A percentile compares a stretch with the other conserved stretches of the same genome.
These are phyloP conservation scores for Prunus davidiana DNA, from an alignment of 306 rosid genomes.

Conservation along the genomic window DNA sequence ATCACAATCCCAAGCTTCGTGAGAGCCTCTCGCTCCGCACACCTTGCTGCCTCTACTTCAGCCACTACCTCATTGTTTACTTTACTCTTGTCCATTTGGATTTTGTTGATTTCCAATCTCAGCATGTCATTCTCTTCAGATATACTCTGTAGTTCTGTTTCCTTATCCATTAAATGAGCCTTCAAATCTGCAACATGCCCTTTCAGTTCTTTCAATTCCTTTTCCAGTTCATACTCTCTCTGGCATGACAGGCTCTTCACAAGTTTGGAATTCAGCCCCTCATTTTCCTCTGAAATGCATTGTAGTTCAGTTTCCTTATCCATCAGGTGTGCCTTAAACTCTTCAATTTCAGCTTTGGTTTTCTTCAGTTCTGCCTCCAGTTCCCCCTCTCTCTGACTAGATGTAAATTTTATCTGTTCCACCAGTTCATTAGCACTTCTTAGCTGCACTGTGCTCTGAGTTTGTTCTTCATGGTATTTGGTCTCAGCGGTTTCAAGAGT, in stretches of 20 bases:
- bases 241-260: conserved; percentile 36
- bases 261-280: conserved; percentile 55
- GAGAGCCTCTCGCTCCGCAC: conserved; percentile 55
- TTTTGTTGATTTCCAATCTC: conserved; percentile 53
- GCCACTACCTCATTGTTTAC: conserved; percentile 39
- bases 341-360: conserved; percentile 58
- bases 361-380: conserved; percentile 51
- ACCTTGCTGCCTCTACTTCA: conserved; percentile 55
- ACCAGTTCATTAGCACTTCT: conserved; percentile 57
- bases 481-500: conserved; percentile 66
- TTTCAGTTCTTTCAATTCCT: conserved; percentile 54
- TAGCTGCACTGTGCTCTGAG: conserved; percentile 58
- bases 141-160: conserved; percentile 72
- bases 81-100: conserved; percentile 34
- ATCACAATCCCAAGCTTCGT: conserved; percentile 62
- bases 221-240: conserved; percentile 48
- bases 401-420: conserved; percentile 62
- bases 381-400: conserved; percentile 44
- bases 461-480: conserved; percentile 69
- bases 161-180: conserved; percentile 75
- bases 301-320: conserved; percentile 95
- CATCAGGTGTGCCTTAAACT: conserved; percentile 78
- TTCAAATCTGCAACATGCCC: conserved; percentile 47
- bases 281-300: conserved; percentile 85
- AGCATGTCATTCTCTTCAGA: conserved; percentile 75